Conservation (phyloP, 371 early-diverging fungal species). For the Syncephalastrum sp. region DNA sequence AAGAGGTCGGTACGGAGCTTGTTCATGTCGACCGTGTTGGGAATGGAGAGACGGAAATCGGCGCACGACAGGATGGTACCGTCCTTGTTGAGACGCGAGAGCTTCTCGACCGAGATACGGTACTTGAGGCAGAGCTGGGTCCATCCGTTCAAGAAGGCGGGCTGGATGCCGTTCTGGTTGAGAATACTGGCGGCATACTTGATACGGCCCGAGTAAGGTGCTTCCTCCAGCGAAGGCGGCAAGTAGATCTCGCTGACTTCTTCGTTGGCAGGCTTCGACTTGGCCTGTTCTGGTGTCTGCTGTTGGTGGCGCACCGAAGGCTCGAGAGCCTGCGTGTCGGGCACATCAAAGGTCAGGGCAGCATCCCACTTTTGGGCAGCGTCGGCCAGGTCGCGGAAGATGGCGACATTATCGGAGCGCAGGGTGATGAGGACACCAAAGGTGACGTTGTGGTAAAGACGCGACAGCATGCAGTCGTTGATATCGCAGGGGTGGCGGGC, state of each 20-base stretch:
- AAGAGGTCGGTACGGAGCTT: slow-evolving; percentile 68
- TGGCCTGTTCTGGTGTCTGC: slow-evolving; percentile 16
- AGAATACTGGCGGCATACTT: slow-evolving; percentile 85
- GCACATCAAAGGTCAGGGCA: slow-evolving; percentile 73
- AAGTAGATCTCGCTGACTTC: slow-evolving; percentile 36
- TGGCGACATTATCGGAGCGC: slow-evolving; percentile 63
- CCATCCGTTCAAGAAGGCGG: slow-evolving; percentile 75
- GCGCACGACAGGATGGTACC: slow-evolving; percentile 62
- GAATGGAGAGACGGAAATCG: slow-evolving; percentile 79
- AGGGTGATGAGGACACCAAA: slow-evolving; percentile 80
- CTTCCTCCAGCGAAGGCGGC: slow-evolving; percentile 71
- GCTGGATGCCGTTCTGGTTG: slow-evolving; percentile 73
- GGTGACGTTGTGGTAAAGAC: slow-evolving; percentile 85
- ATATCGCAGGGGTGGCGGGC: slow-evolving; percentile 69
- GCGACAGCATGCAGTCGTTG: slow-evolving; percentile 80
- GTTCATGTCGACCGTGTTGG: slow-evolving; percentile 58
- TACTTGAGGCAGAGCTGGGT: slow-evolving; percentile 65
- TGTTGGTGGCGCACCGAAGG: slow-evolving; percentile 35
- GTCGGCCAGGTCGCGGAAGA: slow-evolving; percentile 74
- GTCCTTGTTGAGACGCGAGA: slow-evolving; percentile 70
- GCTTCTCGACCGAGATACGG: slow-evolving; percentile 79
- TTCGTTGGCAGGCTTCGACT: slow-evolving; percentile 30
- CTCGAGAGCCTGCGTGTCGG: slow-evolving; percentile 67
- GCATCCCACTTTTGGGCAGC: slow-evolving; percentile 85
- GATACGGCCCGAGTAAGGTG: slow-evolving; percentile 75